These are phyloP conservation scores for Rutidosis leptorrhynchoides DNA, from an alignment of 129 eudicot genomes.

Conservation along the genomic window DNA sequence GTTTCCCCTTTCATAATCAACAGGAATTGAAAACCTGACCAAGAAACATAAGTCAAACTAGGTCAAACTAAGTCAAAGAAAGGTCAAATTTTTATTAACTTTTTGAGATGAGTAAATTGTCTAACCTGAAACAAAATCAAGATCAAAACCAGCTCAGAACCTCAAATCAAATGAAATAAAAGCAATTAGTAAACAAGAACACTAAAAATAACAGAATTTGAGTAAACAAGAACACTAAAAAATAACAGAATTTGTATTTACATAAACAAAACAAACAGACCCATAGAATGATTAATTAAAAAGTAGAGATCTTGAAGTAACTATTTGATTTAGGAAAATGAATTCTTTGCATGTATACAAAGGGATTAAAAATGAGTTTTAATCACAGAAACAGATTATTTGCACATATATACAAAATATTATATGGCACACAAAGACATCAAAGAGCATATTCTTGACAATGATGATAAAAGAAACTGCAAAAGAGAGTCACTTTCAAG, in stretches of 20 bases:
- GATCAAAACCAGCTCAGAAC: conserved; percentile 23
- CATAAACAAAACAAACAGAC: conserved; percentile 10
- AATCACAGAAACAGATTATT: conserved; percentile 18
- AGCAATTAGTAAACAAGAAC: not conserved
- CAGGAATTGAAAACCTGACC: conserved; percentile 27
- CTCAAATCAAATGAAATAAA: conserved; percentile 3
- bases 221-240: conserved; percentile 8
- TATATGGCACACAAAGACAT: conserved; percentile 21
- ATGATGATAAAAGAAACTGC: conserved; percentile 31
- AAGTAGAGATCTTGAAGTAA: not conserved
- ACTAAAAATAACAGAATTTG: conserved; percentile 1
- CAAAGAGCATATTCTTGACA: conserved; percentile 31
- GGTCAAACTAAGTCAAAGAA: not conserved
- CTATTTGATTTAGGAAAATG: not conserved
- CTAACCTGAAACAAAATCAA: conserved; percentile 28
- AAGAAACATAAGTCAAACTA: not conserved
- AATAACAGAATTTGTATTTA: not conserved
- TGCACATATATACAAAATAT: conserved; percentile 11
- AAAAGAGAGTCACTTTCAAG: conserved; percentile 32
- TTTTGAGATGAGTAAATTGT: not conserved
- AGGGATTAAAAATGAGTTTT: not conserved
- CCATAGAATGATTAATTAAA: not conserved
- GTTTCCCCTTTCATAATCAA: conserved; percentile 66
- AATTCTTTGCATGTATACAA: conserved; percentile 7
- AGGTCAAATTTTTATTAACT: conserved; percentile 2